Conservation (phyloP, 1,284 basidiomycete species). For the Cystobasidiaceae sp. region DNA sequence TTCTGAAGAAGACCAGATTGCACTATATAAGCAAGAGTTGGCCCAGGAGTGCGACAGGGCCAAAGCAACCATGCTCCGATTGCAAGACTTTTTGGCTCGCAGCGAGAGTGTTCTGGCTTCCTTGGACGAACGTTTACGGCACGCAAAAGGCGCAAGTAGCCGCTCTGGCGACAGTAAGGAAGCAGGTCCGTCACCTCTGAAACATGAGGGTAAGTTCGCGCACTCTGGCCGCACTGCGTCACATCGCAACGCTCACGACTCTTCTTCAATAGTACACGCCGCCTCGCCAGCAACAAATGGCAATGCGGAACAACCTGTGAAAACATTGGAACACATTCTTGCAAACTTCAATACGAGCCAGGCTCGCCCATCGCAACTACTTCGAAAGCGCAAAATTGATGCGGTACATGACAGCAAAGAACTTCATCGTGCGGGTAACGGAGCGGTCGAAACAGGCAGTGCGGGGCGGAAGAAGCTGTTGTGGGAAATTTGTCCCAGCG, state of each 20-base stretch:
- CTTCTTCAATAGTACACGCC: no score
- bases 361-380: slow-evolving; percentile 13
- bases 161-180: neutral
- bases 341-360: neutral
- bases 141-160: neutral
- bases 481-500: slow-evolving; percentile 29
- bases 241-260: no score
- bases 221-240: no score
- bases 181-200: neutral
- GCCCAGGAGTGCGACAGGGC: slow-evolving; percentile 10
- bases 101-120: neutral
- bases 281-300: no score
- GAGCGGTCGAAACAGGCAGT: no score
- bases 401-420: neutral
- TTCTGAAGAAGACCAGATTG: slow-evolving; percentile 16
- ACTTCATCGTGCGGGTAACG: neutral
- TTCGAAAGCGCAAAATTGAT: slow-evolving; percentile 10
- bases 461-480: no score
- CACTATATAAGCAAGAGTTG: neutral
- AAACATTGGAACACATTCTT: slow-evolving; percentile 2
- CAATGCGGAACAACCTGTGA: no score
- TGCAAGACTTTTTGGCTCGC: slow-evolving; percentile 1
- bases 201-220: slow-evolving; percentile 2
- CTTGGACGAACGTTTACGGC: neutral
- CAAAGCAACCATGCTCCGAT: neutral